Evolutionary conservation across 2,329 filamentous ascomycete genomes (phyloP).

Genomic region (Zarea fungicola): DNA sequence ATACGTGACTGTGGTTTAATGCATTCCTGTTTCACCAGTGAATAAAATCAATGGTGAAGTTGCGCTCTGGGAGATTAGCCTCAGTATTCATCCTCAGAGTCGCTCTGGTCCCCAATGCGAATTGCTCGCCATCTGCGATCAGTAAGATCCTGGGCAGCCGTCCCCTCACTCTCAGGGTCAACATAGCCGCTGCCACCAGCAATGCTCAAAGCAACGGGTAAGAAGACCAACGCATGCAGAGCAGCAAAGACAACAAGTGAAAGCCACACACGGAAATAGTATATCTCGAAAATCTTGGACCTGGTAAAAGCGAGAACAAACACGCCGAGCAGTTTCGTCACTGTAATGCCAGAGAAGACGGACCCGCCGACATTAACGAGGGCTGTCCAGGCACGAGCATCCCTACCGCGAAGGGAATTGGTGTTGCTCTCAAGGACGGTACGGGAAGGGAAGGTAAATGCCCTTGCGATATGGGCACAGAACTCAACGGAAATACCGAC

Average conservation of each 20-base stretch:
- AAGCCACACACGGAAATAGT: conserved; percentile 97
- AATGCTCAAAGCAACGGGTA: conserved; percentile 84
- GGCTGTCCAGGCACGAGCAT: conserved; percentile 86
- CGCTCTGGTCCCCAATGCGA: conserved; percentile 67
- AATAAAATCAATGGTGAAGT: too few relatives aligned
- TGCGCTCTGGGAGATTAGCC: too few relatives aligned
- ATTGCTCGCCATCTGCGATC: conserved; percentile 72
- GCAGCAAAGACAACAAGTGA: conserved; percentile 86
- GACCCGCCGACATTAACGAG: conserved; percentile 91
- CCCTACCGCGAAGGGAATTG: conserved; percentile 71
- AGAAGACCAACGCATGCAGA: conserved; percentile 80
- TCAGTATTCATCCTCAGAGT: conserved; percentile 63
- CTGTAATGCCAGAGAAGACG: conserved; percentile 92
- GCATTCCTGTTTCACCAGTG: background rate
- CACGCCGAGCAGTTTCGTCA: conserved; percentile 92
- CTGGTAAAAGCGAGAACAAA: conserved; percentile 88
- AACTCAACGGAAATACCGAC: conserved; percentile 97
- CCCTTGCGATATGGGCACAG: conserved; percentile 91
- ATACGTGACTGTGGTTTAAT: background rate
- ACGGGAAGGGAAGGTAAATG: conserved; percentile 88
- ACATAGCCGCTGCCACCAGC: conserved; percentile 83
- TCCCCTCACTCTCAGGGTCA: conserved; percentile 81
- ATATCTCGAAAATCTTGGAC: conserved; percentile 98
- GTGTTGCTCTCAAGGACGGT: conserved; percentile 73
- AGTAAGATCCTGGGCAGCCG: conserved; percentile 83